phyloP scores from a whole-genome alignment of 306 rosid species.

The Fragaria vesca region DNA sequence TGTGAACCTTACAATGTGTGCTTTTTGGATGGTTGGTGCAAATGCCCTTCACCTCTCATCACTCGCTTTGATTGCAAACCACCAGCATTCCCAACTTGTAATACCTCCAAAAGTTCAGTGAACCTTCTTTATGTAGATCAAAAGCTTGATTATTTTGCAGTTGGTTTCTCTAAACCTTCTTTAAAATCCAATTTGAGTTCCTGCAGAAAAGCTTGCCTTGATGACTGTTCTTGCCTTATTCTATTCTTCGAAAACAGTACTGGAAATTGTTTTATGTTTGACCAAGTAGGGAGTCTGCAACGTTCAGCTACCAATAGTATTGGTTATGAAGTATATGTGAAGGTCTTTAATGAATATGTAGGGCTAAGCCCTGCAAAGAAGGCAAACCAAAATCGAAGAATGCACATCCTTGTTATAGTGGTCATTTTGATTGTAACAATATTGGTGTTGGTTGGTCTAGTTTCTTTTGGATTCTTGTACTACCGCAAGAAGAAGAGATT shows the following conservation, averaged over 20 bases:
- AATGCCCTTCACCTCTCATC: constrained; percentile 26
- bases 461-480: constrained; percentile 32
- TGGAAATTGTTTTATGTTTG: constrained; percentile 33
- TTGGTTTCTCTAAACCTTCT: constrained; percentile 25
- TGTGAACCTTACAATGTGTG: constrained; percentile 41
- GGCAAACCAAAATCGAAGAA: constrained; percentile 7
- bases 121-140: constrained; percentile 33
- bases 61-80: constrained; percentile 23
- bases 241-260: constrained; percentile 28
- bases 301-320: background rate
- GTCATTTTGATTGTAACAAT: constrained; percentile 25
- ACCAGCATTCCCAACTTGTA: constrained; percentile 26
- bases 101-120: constrained; percentile 13
- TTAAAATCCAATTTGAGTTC: constrained; percentile 25
- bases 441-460: constrained; percentile 20
- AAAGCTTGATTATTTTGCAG: constrained; percentile 38
- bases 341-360: constrained; percentile 3
- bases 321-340: constrained; percentile 23
- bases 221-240: constrained; percentile 33
- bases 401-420: constrained; percentile 27
- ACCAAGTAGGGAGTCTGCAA: constrained; percentile 35
- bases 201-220: constrained; percentile 35
- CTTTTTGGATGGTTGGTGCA: constrained; percentile 21
- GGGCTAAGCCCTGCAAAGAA: background rate
- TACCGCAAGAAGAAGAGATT: constrained; percentile 26